Conservation (phyloP, 1,139 yeast genomes). For the Debaryomyces singareniensis region DNA sequence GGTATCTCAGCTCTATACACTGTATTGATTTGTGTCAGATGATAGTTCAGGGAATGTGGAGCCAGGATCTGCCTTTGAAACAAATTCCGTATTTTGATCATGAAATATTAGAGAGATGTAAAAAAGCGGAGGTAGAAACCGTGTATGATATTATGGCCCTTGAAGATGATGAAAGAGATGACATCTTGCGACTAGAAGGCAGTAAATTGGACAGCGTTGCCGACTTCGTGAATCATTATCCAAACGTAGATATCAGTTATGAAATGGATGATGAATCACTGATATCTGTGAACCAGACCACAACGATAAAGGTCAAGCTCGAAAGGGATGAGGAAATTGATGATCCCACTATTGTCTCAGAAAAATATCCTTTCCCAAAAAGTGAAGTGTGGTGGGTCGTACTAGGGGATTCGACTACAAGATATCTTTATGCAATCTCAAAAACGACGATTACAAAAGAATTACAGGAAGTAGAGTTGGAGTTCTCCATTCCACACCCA, state of each 20-base stretch:
- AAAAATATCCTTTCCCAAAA: slow-evolving; percentile 51
- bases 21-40: slow-evolving; percentile 89
- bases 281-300: slow-evolving; percentile 37
- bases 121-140: slow-evolving; percentile 50
- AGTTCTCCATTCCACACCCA: slow-evolving; percentile 50
- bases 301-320: slow-evolving; percentile 45
- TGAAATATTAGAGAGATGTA: slow-evolving; percentile 53
- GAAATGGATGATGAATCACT: slow-evolving; percentile 36
- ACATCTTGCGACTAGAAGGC: slow-evolving; percentile 51
- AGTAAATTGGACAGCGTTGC: slow-evolving; percentile 60
- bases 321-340: slow-evolving; percentile 75
- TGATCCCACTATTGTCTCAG: slow-evolving; percentile 53
- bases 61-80: slow-evolving; percentile 66
- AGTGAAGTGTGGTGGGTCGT: slow-evolving; percentile 88
- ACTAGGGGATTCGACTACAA: slow-evolving; percentile 57
- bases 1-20: slow-evolving; percentile 66
- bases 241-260: slow-evolving; percentile 70
- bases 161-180: slow-evolving; percentile 72
- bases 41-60: slow-evolving; percentile 87
- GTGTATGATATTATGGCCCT: slow-evolving; percentile 82
- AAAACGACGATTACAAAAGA: slow-evolving; percentile 53
- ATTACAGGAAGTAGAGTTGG: slow-evolving; percentile 46
- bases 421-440: slow-evolving; percentile 69
- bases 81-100: slow-evolving; percentile 70
- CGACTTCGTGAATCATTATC: slow-evolving; percentile 81